Base-by-base conservation (phyloP, 2,329 filamentous ascomycete genomes). In the Cladophialophora immunda region DNA sequence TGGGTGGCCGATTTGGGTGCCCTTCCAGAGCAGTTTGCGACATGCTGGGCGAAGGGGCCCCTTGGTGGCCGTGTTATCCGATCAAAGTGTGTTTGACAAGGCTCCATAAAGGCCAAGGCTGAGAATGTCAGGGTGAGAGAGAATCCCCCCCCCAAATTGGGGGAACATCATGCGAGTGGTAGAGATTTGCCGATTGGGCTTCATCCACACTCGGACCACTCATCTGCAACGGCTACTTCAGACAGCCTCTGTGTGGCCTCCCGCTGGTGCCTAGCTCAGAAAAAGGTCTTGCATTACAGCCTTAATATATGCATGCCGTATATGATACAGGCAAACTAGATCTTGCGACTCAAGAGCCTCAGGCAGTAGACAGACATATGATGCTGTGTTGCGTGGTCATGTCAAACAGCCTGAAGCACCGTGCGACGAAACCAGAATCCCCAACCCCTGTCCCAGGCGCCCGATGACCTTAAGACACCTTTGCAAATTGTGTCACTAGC, bases 51-150 rank as follows among this genome's bases (percentile, higher is more conserved):
- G 38, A 45, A n/a, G 4, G 38, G 38, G 38, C 38, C n/a, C n/a
- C n/a, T n/a, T n/a, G n/a, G n/a, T n/a, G n/a, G 38, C 38, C 38
- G 38, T 45, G 38, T 19, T 45, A 45, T n/a, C 38, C 38, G 38
- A 19, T 4, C 38, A 45, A 45, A n/a, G 17, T 34, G 2, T 34
- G 32, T 34, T 34, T 34, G 32, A 8, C 32, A 34, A 34, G 32
- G 32, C 32, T 34, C 32, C 32, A 34, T 34, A 34, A 58, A 11
- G 56, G 56, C 56, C 56, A 58, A 58, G 56, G 56, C 56, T 58
- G 56, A 58, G 36, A 58, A 29, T 38, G 25, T 45, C 36, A 58
- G 36, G 56, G 56, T 45, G 32, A 32, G 17, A n/a, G 32, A 38
- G n/a, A 19, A 41, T 17, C 15, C 13, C 15, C 17, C 7, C 38